A percentile compares a stretch with the other conserved stretches of the same genome.
These are phyloP conservation scores for Taiozyma sp. DNA, from an alignment of 1,139 yeast species.

Conservation along the genomic window DNA sequence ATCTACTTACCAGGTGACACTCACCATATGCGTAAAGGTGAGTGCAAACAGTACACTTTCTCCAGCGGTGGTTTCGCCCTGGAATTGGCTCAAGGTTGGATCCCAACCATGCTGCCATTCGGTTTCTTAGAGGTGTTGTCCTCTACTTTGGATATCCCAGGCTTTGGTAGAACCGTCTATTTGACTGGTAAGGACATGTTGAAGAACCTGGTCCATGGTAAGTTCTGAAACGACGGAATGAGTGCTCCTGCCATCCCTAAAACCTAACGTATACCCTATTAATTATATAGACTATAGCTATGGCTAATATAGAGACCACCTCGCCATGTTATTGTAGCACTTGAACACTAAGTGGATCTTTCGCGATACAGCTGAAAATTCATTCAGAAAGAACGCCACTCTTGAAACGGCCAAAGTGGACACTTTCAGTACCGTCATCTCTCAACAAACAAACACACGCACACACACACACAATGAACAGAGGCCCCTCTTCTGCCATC, in stretches of 20 bases:
- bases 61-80: constrained; percentile 78
- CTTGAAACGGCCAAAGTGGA: background rate
- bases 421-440: background rate
- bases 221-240: constrained; percentile 36
- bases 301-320: too few species aligned
- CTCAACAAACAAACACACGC: background rate
- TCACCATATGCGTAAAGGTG: constrained; percentile 73
- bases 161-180: constrained; percentile 63
- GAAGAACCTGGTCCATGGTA: constrained; percentile 57
- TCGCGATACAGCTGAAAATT: too few species aligned
- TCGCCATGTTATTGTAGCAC: too few species aligned
- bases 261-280: too few species aligned
- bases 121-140: constrained; percentile 80
- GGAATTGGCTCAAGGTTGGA: constrained; percentile 98
- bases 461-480: background rate
- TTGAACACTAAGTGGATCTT: too few species aligned
- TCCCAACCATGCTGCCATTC: constrained; percentile 96
- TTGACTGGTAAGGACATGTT: constrained; percentile 79
- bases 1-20: constrained; percentile 76
- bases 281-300: too few species aligned
- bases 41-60: constrained; percentile 82
- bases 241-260: too few species aligned
- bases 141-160: constrained; percentile 74
- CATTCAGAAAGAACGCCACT: background rate
- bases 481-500: background rate